Percentiles rank a stretch among this genome's conserved stretches.
Evolutionary conservation across 768 basidiomycete species (phyloP).

Genomic region (Boletus subcaerulescens): DNA sequence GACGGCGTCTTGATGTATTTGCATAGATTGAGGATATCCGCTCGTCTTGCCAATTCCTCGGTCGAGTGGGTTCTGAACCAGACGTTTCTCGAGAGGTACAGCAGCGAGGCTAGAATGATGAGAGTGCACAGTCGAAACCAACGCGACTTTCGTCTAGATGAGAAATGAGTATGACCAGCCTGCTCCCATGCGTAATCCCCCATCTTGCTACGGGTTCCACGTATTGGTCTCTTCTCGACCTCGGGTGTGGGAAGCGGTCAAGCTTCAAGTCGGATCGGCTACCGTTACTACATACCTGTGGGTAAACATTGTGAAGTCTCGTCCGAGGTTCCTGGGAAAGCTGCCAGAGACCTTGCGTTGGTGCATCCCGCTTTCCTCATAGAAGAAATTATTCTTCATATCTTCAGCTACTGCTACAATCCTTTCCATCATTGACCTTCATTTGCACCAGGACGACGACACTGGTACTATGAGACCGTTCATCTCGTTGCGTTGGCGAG

Average conservation of each 20-base stretch:
- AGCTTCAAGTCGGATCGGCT: no score
- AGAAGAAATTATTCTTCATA: slow-evolving; percentile 10
- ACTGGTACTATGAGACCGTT: not conserved
- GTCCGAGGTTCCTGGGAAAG: no score
- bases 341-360: no score
- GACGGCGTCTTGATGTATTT: slow-evolving; percentile 38
- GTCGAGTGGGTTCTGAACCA: not conserved
- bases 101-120: not conserved
- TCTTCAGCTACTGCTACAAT: slow-evolving; percentile 5
- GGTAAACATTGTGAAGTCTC: no score
- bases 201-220: not conserved
- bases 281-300: no score
- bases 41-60: slow-evolving; percentile 10
- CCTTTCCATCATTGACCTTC: not conserved
- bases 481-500: slow-evolving; percentile 2
- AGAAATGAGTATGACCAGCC: not conserved
- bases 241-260: no score
- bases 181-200: not conserved
- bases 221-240: no score
- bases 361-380: slow-evolving; percentile 8
- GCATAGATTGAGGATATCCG: slow-evolving; percentile 42
- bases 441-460: not conserved
- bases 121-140: slow-evolving; percentile 10
- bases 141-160: not conserved
- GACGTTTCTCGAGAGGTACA: slow-evolving; percentile 2